Base-by-base conservation (phyloP, 192 early-diverging fungal species). In the Coemansia sp. region DNA sequence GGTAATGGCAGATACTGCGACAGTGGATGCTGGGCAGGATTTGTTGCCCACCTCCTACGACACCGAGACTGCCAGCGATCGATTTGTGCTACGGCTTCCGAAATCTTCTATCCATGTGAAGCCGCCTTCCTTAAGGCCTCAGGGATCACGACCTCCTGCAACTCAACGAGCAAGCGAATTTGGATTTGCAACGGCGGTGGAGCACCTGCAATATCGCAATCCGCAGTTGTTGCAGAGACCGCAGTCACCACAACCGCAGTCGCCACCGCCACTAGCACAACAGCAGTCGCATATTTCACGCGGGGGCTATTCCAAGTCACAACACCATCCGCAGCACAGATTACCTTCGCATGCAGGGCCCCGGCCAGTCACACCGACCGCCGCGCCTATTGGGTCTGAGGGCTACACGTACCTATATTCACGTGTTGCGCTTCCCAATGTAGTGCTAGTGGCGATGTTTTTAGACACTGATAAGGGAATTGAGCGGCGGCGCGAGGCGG, bases 401-500 rank as follows among this genome's bases (percentile, higher is more conserved):
- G 70, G 66, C 21, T 76, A 73, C 51, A 82, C 80, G 2, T 82
- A 82, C 52, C 42, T 82, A 20, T 82, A 74, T 63, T 70, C 80
- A 52, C 80, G 80, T 27, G 71, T 76, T 22, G 66, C 64, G 14
- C 50, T 76, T 42, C 80, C 80, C 5, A 76, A 74, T n/a, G 53
- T 82, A 1, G 51, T 70, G 21, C 59, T 82, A 36, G 80, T 77
- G 6, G 74, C 74, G 2, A 71, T 76, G 3, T 24, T 82, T 31
- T 56, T 74, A 32, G 75, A 82, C 32, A 71, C 80, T 2, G 75
- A 76, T 51, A 69, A 67, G 61, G 74, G 74, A 20, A 30, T 76
- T 51, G 59, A 54, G 23, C 75, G 80, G 22, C 63, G 80, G n/a
- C 64, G 65, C 29, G 75, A 82, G 62, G 71, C 80, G 2, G 64